Base-by-base conservation (phyloP, 768 basidiomycete genomes). In the Amanita exitialis region DNA sequence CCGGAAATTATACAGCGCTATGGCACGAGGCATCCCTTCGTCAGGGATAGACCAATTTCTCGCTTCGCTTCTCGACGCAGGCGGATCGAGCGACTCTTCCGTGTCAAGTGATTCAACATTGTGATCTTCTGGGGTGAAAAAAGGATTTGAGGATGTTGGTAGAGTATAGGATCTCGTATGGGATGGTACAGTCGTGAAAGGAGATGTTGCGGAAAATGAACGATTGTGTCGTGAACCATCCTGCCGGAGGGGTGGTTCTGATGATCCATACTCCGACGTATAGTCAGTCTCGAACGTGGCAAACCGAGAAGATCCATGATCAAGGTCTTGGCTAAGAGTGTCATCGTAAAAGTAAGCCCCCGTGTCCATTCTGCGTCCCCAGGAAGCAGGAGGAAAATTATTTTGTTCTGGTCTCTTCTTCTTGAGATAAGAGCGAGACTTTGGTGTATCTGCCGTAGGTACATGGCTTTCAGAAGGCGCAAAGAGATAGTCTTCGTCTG, bases 1-100 rank as follows among this genome's bases (percentile, higher is more conserved):
- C 32, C 75, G 62, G 63, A 86, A 90, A 63, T 85, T 73, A 59
- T 78, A 89, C 53, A 87, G 59, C 2, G 89, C 88, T 42, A 90
- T 80, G 3, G 82, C 88, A 46, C 83, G 77, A 12, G 75, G 82
- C 18, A 89, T 68, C 21, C 83, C 84, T 59, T 85, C 80, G 47
- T 70, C 63, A 47, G 72, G 38, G n/a, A 42, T 41, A 6, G 16
- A 16, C 27, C 15, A 25, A 10, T 16, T 32, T 28, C 23, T 15
- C 13, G 4, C 7, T 32, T 28, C 28, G 25, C 21, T 12, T 32
- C 28, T 20, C 10, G 9, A 38, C 16, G 7, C 32, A n/a, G 44
- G 16, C 28, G 34, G 34, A 21, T 7, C 13, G 9, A 13, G 6
- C 6, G 25, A 18, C 23, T 6, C 30, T 6, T 4, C 18, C 30